A percentile compares a stretch with the other conserved stretches of the same genome.
These are phyloP conservation scores for Eucalyptus sideroxylon DNA, from an alignment of 345 rosid genomes.

Conservation along the genomic window DNA sequence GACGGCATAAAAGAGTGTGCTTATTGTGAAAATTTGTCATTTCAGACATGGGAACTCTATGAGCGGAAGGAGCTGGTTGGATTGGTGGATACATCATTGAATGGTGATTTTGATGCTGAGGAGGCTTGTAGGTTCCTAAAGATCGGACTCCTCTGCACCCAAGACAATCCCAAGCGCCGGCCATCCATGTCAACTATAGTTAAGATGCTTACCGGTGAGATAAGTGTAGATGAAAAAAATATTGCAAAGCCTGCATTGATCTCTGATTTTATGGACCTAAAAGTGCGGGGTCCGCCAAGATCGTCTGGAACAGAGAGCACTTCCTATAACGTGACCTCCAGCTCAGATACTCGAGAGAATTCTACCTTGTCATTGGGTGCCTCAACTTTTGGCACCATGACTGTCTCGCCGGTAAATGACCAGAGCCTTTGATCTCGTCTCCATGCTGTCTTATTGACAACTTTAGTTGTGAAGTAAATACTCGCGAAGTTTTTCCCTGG, in stretches of 20 bases:
- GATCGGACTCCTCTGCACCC: conserved; percentile 53
- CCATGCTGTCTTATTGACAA: not conserved
- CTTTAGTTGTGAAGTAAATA: not conserved
- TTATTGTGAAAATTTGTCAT: not conserved
- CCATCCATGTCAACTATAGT: conserved; percentile 41
- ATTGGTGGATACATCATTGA: conserved; percentile 35
- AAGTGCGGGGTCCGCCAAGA: conserved; percentile 5
- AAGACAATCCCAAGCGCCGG: conserved; percentile 39
- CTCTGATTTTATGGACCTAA: conserved; percentile 20
- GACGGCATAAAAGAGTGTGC: not conserved
- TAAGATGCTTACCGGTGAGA: conserved; percentile 31
- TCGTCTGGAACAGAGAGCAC: conserved; percentile 6
- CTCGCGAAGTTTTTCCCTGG: not conserved
- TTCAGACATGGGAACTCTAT: conserved; percentile 80
- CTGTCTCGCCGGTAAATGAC: conserved; percentile 15
- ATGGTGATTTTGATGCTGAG: conserved; percentile 17
- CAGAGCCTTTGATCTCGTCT: not conserved
- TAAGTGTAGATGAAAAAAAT: conserved; percentile 3
- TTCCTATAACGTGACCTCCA: conserved; percentile 23
- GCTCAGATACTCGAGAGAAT: conserved; percentile 29
- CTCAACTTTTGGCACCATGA: conserved; percentile 21
- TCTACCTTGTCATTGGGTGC: conserved; percentile 32
- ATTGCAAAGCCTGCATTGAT: conserved; percentile 37
- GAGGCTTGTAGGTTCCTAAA: conserved; percentile 38
- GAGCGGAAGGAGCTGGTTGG: conserved; percentile 60